These are phyloP conservation scores for Solanum etuberosum DNA, from an alignment of 257 asterid species.

Conservation along the genomic window DNA sequence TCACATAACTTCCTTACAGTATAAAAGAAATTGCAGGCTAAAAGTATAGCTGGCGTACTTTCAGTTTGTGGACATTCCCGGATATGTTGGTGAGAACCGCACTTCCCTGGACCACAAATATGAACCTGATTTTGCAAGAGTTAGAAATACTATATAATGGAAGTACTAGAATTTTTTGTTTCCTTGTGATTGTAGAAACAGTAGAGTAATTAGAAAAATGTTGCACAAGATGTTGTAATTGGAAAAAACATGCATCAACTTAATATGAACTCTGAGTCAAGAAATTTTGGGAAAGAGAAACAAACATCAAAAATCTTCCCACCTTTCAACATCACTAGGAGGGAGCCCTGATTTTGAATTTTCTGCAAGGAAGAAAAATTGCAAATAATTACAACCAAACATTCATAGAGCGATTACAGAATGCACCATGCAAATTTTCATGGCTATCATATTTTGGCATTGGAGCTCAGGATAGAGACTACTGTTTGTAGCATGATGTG, in stretches of 20 bases:
- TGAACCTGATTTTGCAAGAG: slow-evolving; percentile 39
- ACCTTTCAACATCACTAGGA: slow-evolving; percentile 82
- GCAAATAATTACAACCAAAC: not conserved
- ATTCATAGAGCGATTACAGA: not conserved
- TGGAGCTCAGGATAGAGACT: not conserved
- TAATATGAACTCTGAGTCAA: not conserved
- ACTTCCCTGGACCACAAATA: slow-evolving; percentile 66
- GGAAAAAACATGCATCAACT: not conserved
- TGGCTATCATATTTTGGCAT: not conserved
- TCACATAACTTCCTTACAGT: not conserved
- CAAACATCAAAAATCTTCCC: not conserved
- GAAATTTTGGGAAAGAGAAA: not conserved
- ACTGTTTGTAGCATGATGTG: not conserved
- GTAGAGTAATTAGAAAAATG: not conserved
- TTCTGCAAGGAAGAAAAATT: slow-evolving; percentile 27
- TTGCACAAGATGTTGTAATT: not conserved
- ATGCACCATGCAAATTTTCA: not conserved
- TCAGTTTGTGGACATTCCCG: slow-evolving; percentile 34
- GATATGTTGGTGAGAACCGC: slow-evolving; percentile 41
- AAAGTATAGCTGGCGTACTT: slow-evolving; percentile 23
- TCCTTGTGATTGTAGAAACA: not conserved
- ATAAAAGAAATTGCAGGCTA: not conserved
- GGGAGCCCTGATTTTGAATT: slow-evolving; percentile 72
- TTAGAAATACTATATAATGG: not conserved
- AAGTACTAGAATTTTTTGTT: not conserved